A percentile compares a stretch with the other conserved stretches of the same genome.
These are phyloP conservation scores for Cladophialophora yegresii DNA, from an alignment of 2,329 filamentous ascomycete genomes.

Conservation along the genomic window DNA sequence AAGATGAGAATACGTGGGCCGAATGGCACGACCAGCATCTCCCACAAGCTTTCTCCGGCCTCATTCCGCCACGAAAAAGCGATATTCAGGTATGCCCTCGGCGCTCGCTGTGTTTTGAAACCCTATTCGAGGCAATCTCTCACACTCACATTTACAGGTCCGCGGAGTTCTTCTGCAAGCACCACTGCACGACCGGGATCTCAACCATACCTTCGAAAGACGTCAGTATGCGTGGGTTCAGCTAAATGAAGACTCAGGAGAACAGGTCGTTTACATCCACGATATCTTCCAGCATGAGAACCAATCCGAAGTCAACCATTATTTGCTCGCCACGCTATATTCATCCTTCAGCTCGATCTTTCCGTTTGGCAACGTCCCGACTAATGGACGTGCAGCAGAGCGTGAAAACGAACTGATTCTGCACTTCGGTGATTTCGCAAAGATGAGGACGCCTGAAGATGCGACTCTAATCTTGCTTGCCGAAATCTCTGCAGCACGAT, in stretches of 20 bases:
- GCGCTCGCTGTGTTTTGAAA: not conserved
- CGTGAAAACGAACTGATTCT: constrained; percentile 22
- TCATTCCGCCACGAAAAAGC: not conserved
- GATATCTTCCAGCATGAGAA: constrained; percentile 3
- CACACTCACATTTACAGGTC: not conserved
- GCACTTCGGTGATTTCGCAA: constrained; percentile 23
- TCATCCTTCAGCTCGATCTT: constrained; percentile 7
- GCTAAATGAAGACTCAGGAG: not conserved
- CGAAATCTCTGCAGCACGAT: constrained; percentile 19
- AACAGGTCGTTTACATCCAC: constrained; percentile 22
- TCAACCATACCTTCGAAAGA: constrained; percentile 19
- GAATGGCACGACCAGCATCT: constrained; percentile 17
- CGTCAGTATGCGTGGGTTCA: constrained; percentile 14
- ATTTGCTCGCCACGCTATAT: constrained; percentile 24
- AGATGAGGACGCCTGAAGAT: constrained; percentile 23
- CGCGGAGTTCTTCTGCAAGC: not conserved
- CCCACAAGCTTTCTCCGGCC: constrained; percentile 5
- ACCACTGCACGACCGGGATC: not conserved
- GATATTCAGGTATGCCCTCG: not conserved
- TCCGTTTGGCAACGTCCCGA: not conserved
- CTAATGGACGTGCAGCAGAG: not conserved
- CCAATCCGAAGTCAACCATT: not conserved
- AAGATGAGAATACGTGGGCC: constrained; percentile 15
- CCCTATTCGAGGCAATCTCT: not conserved
- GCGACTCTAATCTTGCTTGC: constrained; percentile 19